Conservation (phyloP, 2,329 filamentous ascomycete genomes). For the Teratosphaeriaceae sp. region DNA sequence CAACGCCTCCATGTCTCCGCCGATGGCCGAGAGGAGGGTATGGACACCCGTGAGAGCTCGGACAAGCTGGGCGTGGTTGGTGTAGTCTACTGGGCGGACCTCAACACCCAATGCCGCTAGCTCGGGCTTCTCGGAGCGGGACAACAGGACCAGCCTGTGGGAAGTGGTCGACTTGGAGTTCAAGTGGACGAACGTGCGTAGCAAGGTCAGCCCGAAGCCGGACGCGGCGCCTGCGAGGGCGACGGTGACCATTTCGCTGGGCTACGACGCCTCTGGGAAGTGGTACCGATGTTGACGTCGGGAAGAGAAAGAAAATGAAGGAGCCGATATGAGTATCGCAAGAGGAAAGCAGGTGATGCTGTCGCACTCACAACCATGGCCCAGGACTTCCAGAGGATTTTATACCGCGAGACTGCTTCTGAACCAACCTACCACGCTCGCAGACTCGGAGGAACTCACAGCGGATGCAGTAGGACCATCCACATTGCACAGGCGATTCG, state of each 20-base stretch:
- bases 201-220: conserved; percentile 26
- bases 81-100: conserved; percentile 23
- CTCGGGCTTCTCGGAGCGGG: conserved; percentile 19
- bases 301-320: background rate
- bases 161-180: conserved; percentile 9
- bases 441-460: background rate
- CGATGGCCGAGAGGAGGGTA: conserved; percentile 25
- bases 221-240: conserved; percentile 24
- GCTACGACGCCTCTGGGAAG: too few species aligned
- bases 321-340: too few species aligned
- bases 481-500: too few species aligned
- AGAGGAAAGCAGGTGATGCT: too few species aligned
- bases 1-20: conserved; percentile 11
- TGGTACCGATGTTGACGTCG: too few species aligned
- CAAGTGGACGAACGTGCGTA: conserved; percentile 18
- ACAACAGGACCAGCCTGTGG: conserved; percentile 23
- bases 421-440: too few species aligned
- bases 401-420: background rate
- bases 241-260: conserved; percentile 18
- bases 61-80: conserved; percentile 16
- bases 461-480: too few species aligned
- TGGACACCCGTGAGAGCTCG: conserved; percentile 21
- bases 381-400: too few species aligned
- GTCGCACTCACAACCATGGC: too few species aligned
- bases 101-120: conserved; percentile 15